Conservation (phyloP, 805 yeast species). For the Wickerhamiella bombiphila region DNA sequence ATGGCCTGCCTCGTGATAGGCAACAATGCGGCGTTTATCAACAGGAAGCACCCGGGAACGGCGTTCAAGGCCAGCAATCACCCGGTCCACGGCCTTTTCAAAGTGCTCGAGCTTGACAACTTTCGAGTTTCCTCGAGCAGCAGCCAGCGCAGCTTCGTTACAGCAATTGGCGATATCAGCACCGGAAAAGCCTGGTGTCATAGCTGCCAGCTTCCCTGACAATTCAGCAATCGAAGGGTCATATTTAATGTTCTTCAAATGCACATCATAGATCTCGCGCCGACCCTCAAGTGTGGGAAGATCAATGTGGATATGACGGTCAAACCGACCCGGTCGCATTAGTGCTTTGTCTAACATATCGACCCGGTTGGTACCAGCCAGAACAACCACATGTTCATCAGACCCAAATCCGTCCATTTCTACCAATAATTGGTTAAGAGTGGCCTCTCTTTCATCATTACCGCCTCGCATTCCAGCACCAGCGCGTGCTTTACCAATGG, state of each 20-base stretch:
- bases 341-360: slow-evolving; percentile 88
- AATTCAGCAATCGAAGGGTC: slow-evolving; percentile 38
- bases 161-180: slow-evolving; percentile 97
- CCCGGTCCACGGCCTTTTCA: slow-evolving; percentile 94
- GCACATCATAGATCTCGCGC: slow-evolving; percentile 81
- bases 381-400: slow-evolving; percentile 84
- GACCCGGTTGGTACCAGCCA: slow-evolving; percentile 95
- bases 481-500: slow-evolving; percentile 91
- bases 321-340: slow-evolving; percentile 95
- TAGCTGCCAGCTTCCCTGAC: slow-evolving; percentile 80
- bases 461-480: slow-evolving; percentile 35
- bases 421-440: slow-evolving; percentile 85
- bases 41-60: slow-evolving; percentile 70
- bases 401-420: slow-evolving; percentile 97
- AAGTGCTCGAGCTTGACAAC: slow-evolving; percentile 65
- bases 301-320: slow-evolving; percentile 82
- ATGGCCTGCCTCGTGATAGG: slow-evolving; percentile 98
- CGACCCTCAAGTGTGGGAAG: slow-evolving; percentile 92
- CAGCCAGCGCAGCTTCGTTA: slow-evolving; percentile 94
- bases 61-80: slow-evolving; percentile 89
- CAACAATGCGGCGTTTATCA: slow-evolving; percentile 80
- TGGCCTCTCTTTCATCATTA: slow-evolving; percentile 93
- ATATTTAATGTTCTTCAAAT: slow-evolving; percentile 58
- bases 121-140: slow-evolving; percentile 70
- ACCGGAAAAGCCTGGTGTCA: slow-evolving; percentile 97